Evolutionary conservation across 345 rosid genomes (phyloP), one percentile per base, ranked within the genome.

Genomic region (Laguncularia racemosa): DNA sequence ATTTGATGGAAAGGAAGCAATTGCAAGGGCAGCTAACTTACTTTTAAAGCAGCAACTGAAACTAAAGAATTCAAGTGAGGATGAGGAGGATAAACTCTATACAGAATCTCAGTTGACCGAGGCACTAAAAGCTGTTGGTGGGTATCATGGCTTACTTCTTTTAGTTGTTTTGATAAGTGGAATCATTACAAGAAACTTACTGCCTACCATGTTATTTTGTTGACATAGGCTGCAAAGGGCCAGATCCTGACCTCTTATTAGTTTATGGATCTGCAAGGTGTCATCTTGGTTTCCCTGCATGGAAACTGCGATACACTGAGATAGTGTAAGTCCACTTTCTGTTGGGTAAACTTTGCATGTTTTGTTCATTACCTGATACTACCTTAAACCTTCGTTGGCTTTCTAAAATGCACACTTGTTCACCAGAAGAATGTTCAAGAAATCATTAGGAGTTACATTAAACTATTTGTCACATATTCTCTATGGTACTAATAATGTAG

Each of bases 301-400:
- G 99, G 99, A 78, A 96, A 79, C 73, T 90, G 55, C 84, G 82
- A 58, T 93, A 87, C 55, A 82, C 97, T 1, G 97, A 93, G 90
- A 87, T 93, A 56, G 59, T 81, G 96, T 89, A 65, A 55, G 87
- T 75, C 20, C 50, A 78, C 64, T 50, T 18, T 28, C 52, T 53
- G 13, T 45, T 43, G 48, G n/a, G 46, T 16, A 38, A 59, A 13
- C 26, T 19, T 12, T 58, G 14, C 48, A 46, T 47, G 21, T 38
- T 59, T 18, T 38, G 40, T 6, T 33, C 17, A 48, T 59, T 59
- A 11, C 15, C 1, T 48, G 21, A 45, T 5, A 16, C 44, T 48
- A 21, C n/a, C 44, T 1, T 13, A 50, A 19, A 33, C 40, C 23
- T 44, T 1, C 12, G 11, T 48, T 16, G 52, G 6, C 49, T 16